Percentiles rank a stretch among this genome's conserved stretches.
phyloP scores from a whole-genome alignment of 352 stramenopile species.

The Thalassiosira gravida region DNA sequence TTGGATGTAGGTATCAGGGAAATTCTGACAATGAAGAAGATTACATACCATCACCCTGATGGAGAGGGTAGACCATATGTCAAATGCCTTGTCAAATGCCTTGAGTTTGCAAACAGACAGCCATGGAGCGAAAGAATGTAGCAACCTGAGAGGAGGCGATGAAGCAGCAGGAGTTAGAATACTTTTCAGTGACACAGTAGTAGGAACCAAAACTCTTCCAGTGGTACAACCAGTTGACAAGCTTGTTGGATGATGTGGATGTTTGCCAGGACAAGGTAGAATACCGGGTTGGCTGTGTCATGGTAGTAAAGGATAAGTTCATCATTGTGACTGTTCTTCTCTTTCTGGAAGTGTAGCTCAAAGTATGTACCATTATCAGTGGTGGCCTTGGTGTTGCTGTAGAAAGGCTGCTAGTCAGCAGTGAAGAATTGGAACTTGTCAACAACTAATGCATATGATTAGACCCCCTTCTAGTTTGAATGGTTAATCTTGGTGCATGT shows the following conservation, averaged over 20 bases:
- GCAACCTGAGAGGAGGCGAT: no score
- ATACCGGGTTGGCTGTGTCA: neutral
- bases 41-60: neutral
- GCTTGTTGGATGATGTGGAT: conserved; percentile 18
- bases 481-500: neutral
- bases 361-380: neutral
- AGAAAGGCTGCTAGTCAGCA: neutral
- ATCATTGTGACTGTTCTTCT: conserved; percentile 33
- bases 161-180: no score
- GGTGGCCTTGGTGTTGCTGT: neutral
- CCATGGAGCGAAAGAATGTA: no score
- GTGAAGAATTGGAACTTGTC: conserved; percentile 8
- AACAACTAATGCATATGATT: conserved; percentile 13
- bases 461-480: neutral
- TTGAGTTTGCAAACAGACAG: no score
- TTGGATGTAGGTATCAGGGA: conserved; percentile 8
- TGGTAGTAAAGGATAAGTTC: conserved; percentile 14
- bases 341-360: neutral
- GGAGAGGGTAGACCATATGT: neutral
- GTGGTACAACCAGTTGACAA: neutral
- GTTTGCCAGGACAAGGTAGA: neutral
- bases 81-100: no score
- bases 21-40: neutral
- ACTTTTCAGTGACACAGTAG: no score
- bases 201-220: neutral